These are phyloP conservation scores for Rhizophora mangle DNA, from an alignment of 345 rosid species.

Conservation along the genomic window DNA sequence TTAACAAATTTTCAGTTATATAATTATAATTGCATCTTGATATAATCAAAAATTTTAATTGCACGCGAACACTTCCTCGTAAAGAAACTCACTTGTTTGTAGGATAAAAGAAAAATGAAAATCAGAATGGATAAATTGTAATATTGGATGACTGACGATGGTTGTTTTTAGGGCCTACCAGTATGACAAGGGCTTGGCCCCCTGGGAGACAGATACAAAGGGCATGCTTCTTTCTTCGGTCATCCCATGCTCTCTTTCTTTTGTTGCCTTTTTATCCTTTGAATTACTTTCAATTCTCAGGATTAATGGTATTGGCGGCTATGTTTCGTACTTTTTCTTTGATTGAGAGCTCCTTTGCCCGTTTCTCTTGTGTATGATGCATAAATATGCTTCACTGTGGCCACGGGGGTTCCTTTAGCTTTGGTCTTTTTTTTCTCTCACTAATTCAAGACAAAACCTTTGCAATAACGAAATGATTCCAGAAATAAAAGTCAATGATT, in stretches of 20 bases:
- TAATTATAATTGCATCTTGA: too few relatives aligned
- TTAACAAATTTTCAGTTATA: too few relatives aligned
- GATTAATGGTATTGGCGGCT: conserved; percentile 13
- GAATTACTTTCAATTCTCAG: not conserved
- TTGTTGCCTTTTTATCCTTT: conserved; percentile 9
- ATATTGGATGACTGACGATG: conserved; percentile 12
- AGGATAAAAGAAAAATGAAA: not conserved
- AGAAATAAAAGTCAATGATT: conserved; percentile 15
- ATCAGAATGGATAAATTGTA: not conserved
- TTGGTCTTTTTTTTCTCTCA: conserved; percentile 6
- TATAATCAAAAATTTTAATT: too few relatives aligned
- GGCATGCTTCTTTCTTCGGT: conserved; percentile 5
- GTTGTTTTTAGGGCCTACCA: conserved; percentile 19
- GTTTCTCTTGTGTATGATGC: not conserved
- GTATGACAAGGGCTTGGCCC: conserved; percentile 19
- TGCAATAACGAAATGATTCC: not conserved
- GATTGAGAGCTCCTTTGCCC: conserved; percentile 13
- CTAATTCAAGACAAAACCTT: conserved; percentile 18
- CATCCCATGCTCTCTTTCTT: conserved; percentile 5
- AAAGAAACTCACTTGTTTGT: too few relatives aligned
- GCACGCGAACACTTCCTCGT: too few relatives aligned
- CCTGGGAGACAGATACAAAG: conserved; percentile 39
- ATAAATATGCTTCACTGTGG: not conserved
- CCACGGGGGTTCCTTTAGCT: conserved; percentile 9
- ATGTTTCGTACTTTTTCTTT: conserved; percentile 3